Percentiles rank a stretch among this genome's conserved stretches.
phyloP scores from a whole-genome alignment of 2,329 filamentous ascomycete species.

The Lasiodiplodia sp. region DNA sequence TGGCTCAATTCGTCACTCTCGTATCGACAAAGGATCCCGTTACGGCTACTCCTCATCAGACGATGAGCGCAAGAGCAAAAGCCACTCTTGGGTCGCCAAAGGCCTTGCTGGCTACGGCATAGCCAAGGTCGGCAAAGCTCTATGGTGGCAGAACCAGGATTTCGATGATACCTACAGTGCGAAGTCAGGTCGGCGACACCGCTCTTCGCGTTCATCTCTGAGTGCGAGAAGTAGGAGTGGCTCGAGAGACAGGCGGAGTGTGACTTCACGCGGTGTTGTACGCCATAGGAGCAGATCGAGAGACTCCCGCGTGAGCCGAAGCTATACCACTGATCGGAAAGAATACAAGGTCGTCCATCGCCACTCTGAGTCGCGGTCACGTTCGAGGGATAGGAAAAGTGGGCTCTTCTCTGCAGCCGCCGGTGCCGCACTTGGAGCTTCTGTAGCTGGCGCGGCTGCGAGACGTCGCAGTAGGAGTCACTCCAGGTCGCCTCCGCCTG shows the following conservation, averaged over 20 bases:
- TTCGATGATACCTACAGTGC: conserved; percentile 68
- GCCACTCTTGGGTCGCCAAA: conserved; percentile 60
- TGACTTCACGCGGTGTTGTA: conserved; percentile 53
- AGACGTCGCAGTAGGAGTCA: conserved; percentile 41
- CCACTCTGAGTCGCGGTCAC: conserved; percentile 52
- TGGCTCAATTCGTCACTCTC: conserved; percentile 51
- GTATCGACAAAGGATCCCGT: conserved; percentile 67
- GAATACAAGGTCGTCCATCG: conserved; percentile 45
- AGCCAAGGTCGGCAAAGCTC: conserved; percentile 59
- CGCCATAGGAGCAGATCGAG: conserved; percentile 48
- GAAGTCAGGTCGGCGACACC: conserved; percentile 57
- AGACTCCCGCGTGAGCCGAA: conserved; percentile 43
- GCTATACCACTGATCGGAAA: conserved; percentile 42
- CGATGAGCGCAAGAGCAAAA: conserved; percentile 57
- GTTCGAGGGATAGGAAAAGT: conserved; percentile 46
- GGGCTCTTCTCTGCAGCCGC: conserved; percentile 47
- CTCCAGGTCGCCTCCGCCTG: conserved; percentile 43
- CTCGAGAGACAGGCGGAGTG: conserved; percentile 51
- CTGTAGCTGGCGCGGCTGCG: conserved; percentile 43
- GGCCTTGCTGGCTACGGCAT: conserved; percentile 63
- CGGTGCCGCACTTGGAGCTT: conserved; percentile 48
- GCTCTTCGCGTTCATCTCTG: conserved; percentile 41
- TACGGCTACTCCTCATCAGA: conserved; percentile 62
- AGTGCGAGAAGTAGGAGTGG: conserved; percentile 44
- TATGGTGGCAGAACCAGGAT: conserved; percentile 60